Percentiles rank a stretch among this genome's conserved stretches.
Evolutionary conservation across 768 basidiomycete species (phyloP).

Genomic region (Suillus plorans): DNA sequence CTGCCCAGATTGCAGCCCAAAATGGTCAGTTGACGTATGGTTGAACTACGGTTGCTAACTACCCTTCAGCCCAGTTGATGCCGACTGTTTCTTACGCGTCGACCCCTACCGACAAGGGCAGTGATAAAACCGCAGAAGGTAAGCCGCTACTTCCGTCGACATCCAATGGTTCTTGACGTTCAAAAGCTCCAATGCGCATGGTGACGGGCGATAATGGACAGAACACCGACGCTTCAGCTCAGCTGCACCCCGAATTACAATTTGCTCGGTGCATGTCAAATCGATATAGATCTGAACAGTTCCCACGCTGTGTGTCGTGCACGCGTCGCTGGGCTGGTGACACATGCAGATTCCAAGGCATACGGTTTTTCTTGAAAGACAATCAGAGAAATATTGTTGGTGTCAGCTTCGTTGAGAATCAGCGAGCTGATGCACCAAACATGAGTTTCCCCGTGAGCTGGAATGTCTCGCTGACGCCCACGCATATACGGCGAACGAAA

Average conservation of each 20-base stretch:
- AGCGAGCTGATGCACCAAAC: conserved; percentile 52
- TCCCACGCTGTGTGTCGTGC: conserved; percentile 81
- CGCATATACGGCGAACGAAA: conserved; percentile 61
- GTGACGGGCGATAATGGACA: conserved; percentile 31
- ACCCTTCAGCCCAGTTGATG: conserved; percentile 42
- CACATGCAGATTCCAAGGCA: conserved; percentile 85
- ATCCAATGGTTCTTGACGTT: conserved; percentile 4
- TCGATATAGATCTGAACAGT: conserved; percentile 67
- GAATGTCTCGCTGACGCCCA: conserved; percentile 56
- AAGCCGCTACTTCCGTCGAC: conserved; percentile 15
- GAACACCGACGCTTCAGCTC: conserved; percentile 28
- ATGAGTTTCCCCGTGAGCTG: conserved; percentile 65
- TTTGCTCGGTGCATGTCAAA: conserved; percentile 85
- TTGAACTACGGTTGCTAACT: conserved; percentile 16
- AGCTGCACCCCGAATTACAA: conserved; percentile 66
- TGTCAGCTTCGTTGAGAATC: conserved; percentile 68
- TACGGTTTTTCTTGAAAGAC: conserved; percentile 75
- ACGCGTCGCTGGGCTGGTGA: conserved; percentile 87
- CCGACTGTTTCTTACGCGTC: conserved; percentile 45
- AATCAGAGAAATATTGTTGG: conserved; percentile 56
- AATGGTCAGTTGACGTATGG: conserved; percentile 45
- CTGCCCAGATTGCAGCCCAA: conserved; percentile 62
- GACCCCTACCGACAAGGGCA: conserved; percentile 39
- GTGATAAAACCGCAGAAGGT: conserved; percentile 44
- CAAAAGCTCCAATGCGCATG: conserved; percentile 29